Evolutionary conservation across 371 early-diverging fungal species (phyloP), one percentile per base, ranked within the genome.

Genomic region (Lichtheimia hyalospora): DNA sequence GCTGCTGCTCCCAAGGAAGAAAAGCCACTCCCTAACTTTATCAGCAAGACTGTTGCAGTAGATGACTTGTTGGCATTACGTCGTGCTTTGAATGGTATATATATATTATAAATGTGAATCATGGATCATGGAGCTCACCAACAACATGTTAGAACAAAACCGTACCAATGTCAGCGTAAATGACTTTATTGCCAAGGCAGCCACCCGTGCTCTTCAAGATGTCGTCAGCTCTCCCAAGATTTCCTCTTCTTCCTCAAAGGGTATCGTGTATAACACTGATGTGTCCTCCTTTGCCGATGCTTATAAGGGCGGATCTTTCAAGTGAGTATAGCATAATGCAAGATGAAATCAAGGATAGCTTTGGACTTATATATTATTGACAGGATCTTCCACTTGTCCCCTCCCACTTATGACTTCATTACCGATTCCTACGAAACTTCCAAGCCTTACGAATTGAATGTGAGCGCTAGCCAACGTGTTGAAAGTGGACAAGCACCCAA

Each of bases 151-250:
- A 84, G 80, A 76, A 34, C 76, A 81, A 68, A 67, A 82, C 48
- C 61, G 80, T 48, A 86, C 81, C 60, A 85, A 86, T 77, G 80
- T 92, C 15, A 89, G 89, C 49, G 84, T 94, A 44, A 92, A 93
- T 64, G 95, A 93, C 70, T 91, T 95, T 66, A 86, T 93, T 64
- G 86, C 90, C 72, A 92, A 92, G 80, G 95, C 95, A 7, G 81
- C 92, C 20, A 74, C 85, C 15, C 75, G 92, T 44, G 90, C 95
- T 4, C 73, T 93, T 61, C 80, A 83, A 44, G 92, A 92, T 62
- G 84, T 91, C 8, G 83, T 87, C 43, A 88, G 86, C 70, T 67
- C 65, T 18, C 62, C 71, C 27, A 64, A 64, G 60, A 69, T 61
- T 20, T 72, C 57, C 66, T 80, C 77, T 67, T 74, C 54, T 66